Conservation (phyloP, 1,139 yeast genomes). For the Sugiyamaella neomexicana region DNA sequence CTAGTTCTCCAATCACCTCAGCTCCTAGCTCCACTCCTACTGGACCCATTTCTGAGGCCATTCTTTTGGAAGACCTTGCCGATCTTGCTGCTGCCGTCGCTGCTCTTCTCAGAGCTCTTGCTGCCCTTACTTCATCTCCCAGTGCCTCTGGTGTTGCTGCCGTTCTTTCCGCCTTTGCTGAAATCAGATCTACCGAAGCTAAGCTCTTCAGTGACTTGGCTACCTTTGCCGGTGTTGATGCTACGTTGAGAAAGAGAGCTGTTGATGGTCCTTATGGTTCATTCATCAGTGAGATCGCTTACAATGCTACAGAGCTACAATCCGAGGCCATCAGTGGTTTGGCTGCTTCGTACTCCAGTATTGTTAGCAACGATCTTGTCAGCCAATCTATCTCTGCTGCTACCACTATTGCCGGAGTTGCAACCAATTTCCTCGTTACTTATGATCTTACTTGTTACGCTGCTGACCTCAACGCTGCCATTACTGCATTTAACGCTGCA, state of each 20-base stretch:
- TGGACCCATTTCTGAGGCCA: conserved; percentile 5
- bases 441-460: conserved; percentile 17
- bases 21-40: conserved; percentile 9
- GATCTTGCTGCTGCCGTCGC: conserved; percentile 8
- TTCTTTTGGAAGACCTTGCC: conserved; percentile 3
- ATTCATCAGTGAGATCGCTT: conserved; percentile 4
- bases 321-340: conserved; percentile 4
- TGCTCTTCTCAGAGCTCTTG: conserved; percentile 10
- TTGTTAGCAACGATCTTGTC: conserved; percentile 2
- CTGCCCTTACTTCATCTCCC: conserved; percentile 7
- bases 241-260: conserved; percentile 12
- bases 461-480: conserved; percentile 15
- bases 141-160: conserved; percentile 6
- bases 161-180: conserved; percentile 13
- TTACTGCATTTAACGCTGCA: conserved; percentile 12
- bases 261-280: conserved; percentile 3
- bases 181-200: conserved; percentile 8
- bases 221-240: conserved; percentile 5
- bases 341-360: neutral
- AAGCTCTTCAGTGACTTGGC: conserved; percentile 12
- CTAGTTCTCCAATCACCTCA: conserved; percentile 2
- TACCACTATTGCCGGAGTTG: conserved; percentile 6
- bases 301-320: conserved; percentile 10
- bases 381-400: conserved; percentile 1
- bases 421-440: conserved; percentile 8